Evolutionary conservation across 176 grass and related monocot species (phyloP), one percentile per base, ranked within the genome.

Genomic region (Typha latifolia): DNA sequence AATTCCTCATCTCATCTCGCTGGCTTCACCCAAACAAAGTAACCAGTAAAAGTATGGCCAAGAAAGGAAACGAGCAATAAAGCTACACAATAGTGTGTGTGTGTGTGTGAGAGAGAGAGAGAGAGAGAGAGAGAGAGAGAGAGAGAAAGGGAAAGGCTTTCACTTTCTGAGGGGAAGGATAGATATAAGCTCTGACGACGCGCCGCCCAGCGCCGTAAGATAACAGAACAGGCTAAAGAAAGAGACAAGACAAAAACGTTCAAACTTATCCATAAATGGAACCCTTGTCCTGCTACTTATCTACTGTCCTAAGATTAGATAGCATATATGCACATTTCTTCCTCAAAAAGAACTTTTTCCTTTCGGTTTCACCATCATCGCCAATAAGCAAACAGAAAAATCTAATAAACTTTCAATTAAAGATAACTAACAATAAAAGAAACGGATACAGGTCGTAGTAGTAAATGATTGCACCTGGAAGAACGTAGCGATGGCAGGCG

Each of bases 391-490:
- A 26, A 26, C 24, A 26, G 24, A 26, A 26, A 2, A 29, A 29
- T 29, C 27, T 29, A 29, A 29, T n/a, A 55, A 14, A 18, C 51
- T 55, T 55, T 55, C 18, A 14, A 55, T 5, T 55, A 55, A 14
- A 55, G 18, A 55, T n/a, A 55, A 55, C 51, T n/a, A 55, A 55
- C 51, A 16, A 55, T 1, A n/a, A 55, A 18, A 16, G 5, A 55
- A 55, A 5, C 14, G 51, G 15, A 55, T 55, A 55, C 4, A 14
- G 15, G 18, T n/a, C 3, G 14, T n/a, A 7, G 14, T 55, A 55
- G 18, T 59, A 19, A 22, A 21, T 16, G n/a, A 61, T 49, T 7
- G 61, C 15, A 77, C 74, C 74, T 77, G 74, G 74, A 77, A 62
- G 61, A 77, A 69, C 50, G 66, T 23, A 32, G 21, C 74, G 57